Evolutionary conservation across 371 early-diverging fungal species (phyloP), one percentile per base, ranked within the genome.

Genomic region (Nematocida sp.): DNA sequence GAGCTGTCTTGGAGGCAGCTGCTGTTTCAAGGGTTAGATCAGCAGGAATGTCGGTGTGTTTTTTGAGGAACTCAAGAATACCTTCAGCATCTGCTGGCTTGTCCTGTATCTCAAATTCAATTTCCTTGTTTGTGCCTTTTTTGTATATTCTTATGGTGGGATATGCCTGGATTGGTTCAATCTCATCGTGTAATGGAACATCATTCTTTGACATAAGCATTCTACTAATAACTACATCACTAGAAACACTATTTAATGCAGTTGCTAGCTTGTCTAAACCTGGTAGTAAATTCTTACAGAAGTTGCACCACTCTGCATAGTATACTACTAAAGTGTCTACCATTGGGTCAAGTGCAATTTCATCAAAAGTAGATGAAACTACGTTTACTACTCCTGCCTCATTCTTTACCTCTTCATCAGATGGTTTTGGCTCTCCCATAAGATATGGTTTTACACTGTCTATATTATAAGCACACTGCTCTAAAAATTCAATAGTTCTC

Each of bases 151-250:
- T 82, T 39, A 82, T 75, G 18, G 83, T 82, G 9, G 83, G 83
- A 66, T 64, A 82, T 4, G 83, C 83, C 7, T 80, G n/a, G 3
- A 82, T 82, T 33, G 60, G n/a, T 33, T 78, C 44, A 11, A 78
- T 20, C 45, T 80, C 50, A 4, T 27, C 23, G 46, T 82, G 23
- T 20, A 78, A n/a, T 15, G 83, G 83, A 9, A 82, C 25, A 52
- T 82, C 83, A 61, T 82, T 82, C 78, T 46, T 66, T 15, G 73
- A 74, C 83, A 82, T 73, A 46, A 66, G 66, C 56, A 82, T 82
- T 33, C 62, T 66, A 3, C 83, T 61, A 11, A 82, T 55, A 23
- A 40, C 42, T 11, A 82, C 54, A 33, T 82, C 46, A 15, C 23
- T 55, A 11, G 52, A 33, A 23, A 33, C 50, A 4, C 45, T 45